Conservation (phyloP, 163 green algal genomes). For the Scenedesmus sp. region DNA sequence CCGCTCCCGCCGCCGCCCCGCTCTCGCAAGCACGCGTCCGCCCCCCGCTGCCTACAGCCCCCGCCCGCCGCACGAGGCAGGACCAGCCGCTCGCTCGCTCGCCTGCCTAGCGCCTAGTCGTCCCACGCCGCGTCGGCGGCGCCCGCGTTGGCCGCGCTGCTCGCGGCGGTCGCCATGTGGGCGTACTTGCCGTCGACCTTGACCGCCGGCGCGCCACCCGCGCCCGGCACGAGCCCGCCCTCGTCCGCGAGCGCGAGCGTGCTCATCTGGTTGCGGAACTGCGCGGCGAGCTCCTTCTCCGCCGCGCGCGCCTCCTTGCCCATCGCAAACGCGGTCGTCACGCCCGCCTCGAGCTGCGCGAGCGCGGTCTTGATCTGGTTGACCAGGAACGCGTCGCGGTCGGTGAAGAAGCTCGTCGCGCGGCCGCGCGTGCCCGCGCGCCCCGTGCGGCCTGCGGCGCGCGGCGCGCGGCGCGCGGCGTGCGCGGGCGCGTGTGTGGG, state of each 20-base stretch:
- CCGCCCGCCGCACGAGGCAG: too few relatives aligned
- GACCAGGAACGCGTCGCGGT: conserved; percentile 80
- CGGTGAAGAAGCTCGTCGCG: conserved; percentile 85
- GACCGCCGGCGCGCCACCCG: conserved; percentile 44
- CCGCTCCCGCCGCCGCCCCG: too few relatives aligned
- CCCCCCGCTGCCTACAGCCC: too few relatives aligned
- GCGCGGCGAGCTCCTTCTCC: conserved; percentile 63
- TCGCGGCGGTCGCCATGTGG: conserved; percentile 68
- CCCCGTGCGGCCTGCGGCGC: conserved; percentile 70
- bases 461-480: neutral
- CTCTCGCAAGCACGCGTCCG: too few relatives aligned
- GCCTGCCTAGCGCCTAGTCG: too few relatives aligned
- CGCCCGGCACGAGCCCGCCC: conserved; percentile 51
- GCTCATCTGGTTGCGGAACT: conserved; percentile 56
- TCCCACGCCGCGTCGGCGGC: conserved; percentile 67
- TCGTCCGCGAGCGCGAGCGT: conserved; percentile 45
- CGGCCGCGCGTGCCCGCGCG: conserved; percentile 78
- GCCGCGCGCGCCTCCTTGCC: conserved; percentile 78
- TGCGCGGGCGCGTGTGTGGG: neutral
- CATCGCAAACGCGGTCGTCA: conserved; percentile 83
- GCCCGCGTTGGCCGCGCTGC: conserved; percentile 37
- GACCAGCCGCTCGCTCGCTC: neutral
- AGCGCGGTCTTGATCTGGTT: conserved; percentile 85
- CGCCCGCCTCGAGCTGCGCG: conserved; percentile 79
- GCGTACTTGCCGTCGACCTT: conserved; percentile 83